These are phyloP conservation scores for Termitomyces sp. DNA, from an alignment of 768 basidiomycete species.

Conservation along the genomic window DNA sequence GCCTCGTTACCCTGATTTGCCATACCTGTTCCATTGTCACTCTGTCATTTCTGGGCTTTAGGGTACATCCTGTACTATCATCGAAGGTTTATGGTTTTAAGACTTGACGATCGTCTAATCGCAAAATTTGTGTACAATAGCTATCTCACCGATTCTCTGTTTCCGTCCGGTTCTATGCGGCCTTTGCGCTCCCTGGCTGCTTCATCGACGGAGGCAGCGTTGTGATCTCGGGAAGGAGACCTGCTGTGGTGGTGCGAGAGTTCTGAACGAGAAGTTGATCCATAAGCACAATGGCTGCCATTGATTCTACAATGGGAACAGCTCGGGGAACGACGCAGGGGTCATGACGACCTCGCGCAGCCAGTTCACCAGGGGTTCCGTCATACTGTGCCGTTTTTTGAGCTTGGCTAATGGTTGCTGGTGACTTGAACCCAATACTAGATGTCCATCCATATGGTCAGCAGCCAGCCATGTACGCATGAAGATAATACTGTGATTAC, in stretches of 20 bases:
- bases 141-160: not conserved
- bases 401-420: conserved; percentile 92
- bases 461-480: not conserved
- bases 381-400: conserved; percentile 93
- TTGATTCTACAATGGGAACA: conserved; percentile 96
- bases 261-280: conserved; percentile 91
- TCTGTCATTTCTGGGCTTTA: conserved; percentile 1
- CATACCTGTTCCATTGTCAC: not conserved
- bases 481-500: conserved; percentile 32
- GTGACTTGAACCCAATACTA: conserved; percentile 96
- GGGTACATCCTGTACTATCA: not conserved
- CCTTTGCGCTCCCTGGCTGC: conserved; percentile 37
- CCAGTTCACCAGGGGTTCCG: conserved; percentile 82
- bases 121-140: not conserved
- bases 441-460: not conserved
- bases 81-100: not conserved
- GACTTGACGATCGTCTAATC: not conserved
- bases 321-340: conserved; percentile 97
- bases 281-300: conserved; percentile 95
- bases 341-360: conserved; percentile 92
- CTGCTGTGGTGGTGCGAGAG: conserved; percentile 66
- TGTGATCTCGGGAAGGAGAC: conserved; percentile 76
- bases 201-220: conserved; percentile 95
- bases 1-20: not conserved
- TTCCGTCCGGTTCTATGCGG: not conserved